A percentile compares a stretch with the other conserved stretches of the same genome.
Evolutionary conservation across 306 rosid genomes (phyloP).

Genomic region (Castanospermum australe): DNA sequence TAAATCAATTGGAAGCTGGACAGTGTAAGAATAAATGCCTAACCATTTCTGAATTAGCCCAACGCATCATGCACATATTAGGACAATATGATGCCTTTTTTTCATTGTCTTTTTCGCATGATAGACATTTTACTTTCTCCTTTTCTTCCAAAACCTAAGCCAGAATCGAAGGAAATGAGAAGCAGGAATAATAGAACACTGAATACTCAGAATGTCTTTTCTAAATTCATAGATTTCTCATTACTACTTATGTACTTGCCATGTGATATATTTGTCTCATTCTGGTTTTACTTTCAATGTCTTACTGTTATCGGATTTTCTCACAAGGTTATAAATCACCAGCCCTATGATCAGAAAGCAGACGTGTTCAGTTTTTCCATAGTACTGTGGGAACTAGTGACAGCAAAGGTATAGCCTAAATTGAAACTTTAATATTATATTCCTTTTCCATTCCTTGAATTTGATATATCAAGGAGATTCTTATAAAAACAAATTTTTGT

Average conservation of each 20-base stretch:
- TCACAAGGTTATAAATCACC: slow-evolving; percentile 93
- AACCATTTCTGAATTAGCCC: not conserved
- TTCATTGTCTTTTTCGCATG: not conserved
- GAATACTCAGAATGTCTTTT: not conserved
- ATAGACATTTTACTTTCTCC: not conserved
- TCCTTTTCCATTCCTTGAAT: not conserved
- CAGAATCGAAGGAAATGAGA: not conserved
- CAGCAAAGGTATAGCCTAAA: slow-evolving; percentile 74
- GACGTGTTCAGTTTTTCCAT: slow-evolving; percentile 96
- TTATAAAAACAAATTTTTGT: not conserved
- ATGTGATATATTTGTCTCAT: slow-evolving; percentile 8
- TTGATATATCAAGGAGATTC: not conserved
- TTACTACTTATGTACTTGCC: not conserved
- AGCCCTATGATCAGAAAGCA: slow-evolving; percentile 96
- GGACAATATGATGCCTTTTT: not conserved
- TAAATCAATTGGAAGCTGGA: not conserved
- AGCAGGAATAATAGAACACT: not conserved
- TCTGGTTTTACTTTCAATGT: slow-evolving; percentile 25
- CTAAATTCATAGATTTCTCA: not conserved
- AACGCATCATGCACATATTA: not conserved
- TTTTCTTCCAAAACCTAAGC: not conserved
- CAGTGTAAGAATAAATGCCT: not conserved
- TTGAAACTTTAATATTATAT: not conserved
- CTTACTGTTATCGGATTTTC: slow-evolving; percentile 35
- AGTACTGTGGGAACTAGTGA: slow-evolving; percentile 96